These are phyloP conservation scores for Botrytis fragariae DNA, from an alignment of 2,329 filamentous ascomycete species.

Conservation along the genomic window DNA sequence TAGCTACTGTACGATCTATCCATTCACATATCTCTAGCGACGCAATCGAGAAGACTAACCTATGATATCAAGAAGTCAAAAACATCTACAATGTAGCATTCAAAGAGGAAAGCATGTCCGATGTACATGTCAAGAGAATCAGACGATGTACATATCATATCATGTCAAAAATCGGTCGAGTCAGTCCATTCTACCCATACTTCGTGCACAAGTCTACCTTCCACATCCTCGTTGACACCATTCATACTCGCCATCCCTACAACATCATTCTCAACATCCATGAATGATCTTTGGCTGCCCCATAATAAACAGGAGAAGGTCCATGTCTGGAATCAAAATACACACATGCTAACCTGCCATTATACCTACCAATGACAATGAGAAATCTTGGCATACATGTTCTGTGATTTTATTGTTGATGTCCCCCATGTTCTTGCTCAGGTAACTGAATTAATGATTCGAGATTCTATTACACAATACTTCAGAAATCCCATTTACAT, in stretches of 20 bases:
- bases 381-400: conserved; percentile 12
- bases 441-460: neutral
- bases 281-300: neutral
- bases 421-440: conserved; percentile 12
- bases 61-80: neutral
- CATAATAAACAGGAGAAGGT: conserved; percentile 1
- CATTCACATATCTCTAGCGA: neutral
- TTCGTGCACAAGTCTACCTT: neutral
- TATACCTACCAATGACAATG: neutral
- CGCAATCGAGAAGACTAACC: neutral
- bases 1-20: neutral
- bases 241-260: conserved; percentile 7
- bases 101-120: neutral
- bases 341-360: conserved; percentile 3
- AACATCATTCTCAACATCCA: conserved; percentile 1
- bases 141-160: neutral
- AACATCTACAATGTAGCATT: neutral
- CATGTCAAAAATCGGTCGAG: neutral
- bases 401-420: neutral
- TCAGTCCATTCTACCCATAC: neutral
- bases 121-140: neutral
- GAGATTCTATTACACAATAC: conserved; percentile 16
- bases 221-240: conserved; percentile 3
- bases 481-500: neutral
- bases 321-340: conserved; percentile 3